These are phyloP conservation scores for Coniochaeta sp. DNA, from an alignment of 2,329 filamentous ascomycete genomes.

Conservation along the genomic window DNA sequence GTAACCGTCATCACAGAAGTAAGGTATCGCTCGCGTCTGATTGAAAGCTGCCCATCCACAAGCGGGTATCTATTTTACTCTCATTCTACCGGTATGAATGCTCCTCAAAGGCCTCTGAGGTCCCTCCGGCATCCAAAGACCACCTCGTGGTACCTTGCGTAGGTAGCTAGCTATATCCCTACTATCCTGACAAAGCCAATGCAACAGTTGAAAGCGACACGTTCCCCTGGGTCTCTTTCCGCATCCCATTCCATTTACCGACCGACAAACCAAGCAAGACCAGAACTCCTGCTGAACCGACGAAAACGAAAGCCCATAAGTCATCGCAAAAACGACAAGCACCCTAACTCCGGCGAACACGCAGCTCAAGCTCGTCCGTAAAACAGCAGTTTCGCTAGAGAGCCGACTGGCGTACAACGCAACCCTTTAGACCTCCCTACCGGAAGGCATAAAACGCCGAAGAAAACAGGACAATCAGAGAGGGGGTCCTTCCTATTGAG, in stretches of 20 bases:
- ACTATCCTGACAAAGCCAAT: slow-evolving; percentile 1
- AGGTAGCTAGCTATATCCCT: no score
- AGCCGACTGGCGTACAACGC: background rate
- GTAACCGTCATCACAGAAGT: background rate
- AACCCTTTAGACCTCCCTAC: background rate
- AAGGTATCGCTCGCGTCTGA: no score
- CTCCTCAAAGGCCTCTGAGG: background rate
- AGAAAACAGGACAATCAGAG: background rate
- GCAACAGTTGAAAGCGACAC: background rate
- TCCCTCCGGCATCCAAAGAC: background rate
- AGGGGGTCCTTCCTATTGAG: background rate
- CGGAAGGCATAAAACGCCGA: background rate
- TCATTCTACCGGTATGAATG: no score
- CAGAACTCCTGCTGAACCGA: background rate
- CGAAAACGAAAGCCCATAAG: background rate
- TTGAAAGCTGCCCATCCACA: background rate
- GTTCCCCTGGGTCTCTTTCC: no score
- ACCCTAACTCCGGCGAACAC: background rate
- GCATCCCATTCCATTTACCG: background rate
- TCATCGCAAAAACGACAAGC: background rate
- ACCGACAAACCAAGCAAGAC: background rate
- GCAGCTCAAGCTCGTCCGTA: background rate
- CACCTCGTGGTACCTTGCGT: background rate
- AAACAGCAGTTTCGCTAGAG: background rate
- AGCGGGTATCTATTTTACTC: no score